Percentiles rank a stretch among this genome's conserved stretches.
These are phyloP conservation scores for Kwoniella mangroviensis DNA, from an alignment of 768 basidiomycete species.

Conservation along the genomic window DNA sequence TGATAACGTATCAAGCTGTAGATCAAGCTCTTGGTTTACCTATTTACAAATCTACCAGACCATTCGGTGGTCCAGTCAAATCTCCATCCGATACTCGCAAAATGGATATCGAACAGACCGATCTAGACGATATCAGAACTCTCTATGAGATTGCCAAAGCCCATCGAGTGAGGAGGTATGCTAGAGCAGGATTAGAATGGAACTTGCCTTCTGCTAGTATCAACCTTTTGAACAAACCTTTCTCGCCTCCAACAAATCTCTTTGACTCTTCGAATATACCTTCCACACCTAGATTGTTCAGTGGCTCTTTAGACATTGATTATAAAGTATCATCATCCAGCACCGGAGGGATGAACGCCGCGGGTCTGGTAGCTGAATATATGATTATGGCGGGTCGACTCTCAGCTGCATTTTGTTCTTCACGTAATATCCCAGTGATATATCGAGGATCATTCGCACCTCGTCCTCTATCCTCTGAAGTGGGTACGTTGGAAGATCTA, in stretches of 20 bases:
- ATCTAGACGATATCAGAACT: slow-evolving; percentile 36
- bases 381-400: slow-evolving; percentile 81
- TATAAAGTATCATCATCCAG: slow-evolving; percentile 10
- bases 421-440: slow-evolving; percentile 67
- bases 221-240: slow-evolving; percentile 4
- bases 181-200: slow-evolving; percentile 31
- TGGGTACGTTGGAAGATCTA: slow-evolving; percentile 61
- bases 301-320: slow-evolving; percentile 8
- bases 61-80: slow-evolving; percentile 31
- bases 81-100: background rate
- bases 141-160: slow-evolving; percentile 26
- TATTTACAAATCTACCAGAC: slow-evolving; percentile 1
- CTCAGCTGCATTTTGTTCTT: slow-evolving; percentile 72
- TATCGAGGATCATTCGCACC: slow-evolving; percentile 63
- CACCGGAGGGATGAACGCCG: background rate
- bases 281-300: slow-evolving; percentile 12
- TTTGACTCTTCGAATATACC: slow-evolving; percentile 19
- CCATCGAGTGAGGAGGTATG: slow-evolving; percentile 31
- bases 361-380: slow-evolving; percentile 69
- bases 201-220: slow-evolving; percentile 18
- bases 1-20: slow-evolving; percentile 71
- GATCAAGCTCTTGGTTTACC: slow-evolving; percentile 59
- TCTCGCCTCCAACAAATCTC: slow-evolving; percentile 21
- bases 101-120: background rate
- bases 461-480: slow-evolving; percentile 37